phyloP scores from a whole-genome alignment of 148 eudicot species.

The Rhododendron vialii region DNA sequence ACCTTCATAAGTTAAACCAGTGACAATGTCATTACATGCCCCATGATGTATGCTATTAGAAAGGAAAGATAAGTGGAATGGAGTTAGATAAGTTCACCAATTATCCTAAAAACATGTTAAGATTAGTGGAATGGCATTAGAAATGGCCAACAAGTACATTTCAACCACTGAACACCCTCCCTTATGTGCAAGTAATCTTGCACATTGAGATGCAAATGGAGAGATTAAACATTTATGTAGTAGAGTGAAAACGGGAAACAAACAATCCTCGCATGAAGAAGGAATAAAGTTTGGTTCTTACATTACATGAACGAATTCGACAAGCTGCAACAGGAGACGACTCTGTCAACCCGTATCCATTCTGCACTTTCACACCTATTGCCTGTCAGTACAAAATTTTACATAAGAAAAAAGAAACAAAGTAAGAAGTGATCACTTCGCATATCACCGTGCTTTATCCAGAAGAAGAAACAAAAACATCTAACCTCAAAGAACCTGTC shows the following conservation, averaged over 20 bases:
- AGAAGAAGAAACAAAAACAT: constrained; percentile 13
- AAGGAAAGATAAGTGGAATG: background rate
- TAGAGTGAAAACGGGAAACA: background rate
- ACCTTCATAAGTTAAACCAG: constrained; percentile 48
- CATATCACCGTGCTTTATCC: background rate
- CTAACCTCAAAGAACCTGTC: constrained; percentile 91
- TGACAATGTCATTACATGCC: constrained; percentile 15
- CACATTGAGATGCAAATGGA: background rate
- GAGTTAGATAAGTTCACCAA: background rate
- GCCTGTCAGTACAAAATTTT: constrained; percentile 42
- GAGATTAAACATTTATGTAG: no score
- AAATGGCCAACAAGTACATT: background rate
- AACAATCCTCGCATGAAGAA: background rate
- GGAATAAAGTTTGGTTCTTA: constrained; percentile 25
- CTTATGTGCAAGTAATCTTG: background rate
- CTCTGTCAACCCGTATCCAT: constrained; percentile 93
- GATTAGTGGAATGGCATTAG: no score
- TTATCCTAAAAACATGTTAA: background rate
- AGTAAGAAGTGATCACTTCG: constrained; percentile 1
- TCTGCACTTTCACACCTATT: constrained; percentile 63
- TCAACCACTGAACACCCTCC: background rate
- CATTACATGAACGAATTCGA: constrained; percentile 61
- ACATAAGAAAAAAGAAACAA: background rate
- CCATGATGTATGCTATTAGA: background rate
- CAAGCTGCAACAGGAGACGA: constrained; percentile 78